phyloP scores from a whole-genome alignment of 768 basidiomycete species.

The Suillus placidus region DNA sequence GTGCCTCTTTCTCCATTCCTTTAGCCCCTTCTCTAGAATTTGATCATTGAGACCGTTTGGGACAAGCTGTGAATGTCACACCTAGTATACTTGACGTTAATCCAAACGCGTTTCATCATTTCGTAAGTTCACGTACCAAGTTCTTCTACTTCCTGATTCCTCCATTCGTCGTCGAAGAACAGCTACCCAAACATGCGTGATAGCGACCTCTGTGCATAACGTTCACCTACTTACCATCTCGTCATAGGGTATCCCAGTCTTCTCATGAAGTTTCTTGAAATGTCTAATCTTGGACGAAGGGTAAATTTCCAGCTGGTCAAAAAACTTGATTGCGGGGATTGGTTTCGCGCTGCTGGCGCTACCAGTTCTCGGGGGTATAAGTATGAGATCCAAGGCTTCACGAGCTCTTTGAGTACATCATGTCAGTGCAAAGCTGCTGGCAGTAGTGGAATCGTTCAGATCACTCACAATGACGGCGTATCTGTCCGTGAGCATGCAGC shows the following conservation, averaged over 20 bases:
- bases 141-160: constrained; percentile 58
- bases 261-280: constrained; percentile 71
- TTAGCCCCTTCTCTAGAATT: constrained; percentile 73
- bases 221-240: constrained; percentile 62
- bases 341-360: constrained; percentile 26
- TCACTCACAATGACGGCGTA: constrained; percentile 66
- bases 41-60: constrained; percentile 57
- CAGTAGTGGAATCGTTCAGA: neutral
- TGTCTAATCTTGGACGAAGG: constrained; percentile 83
- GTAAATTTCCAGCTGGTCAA: constrained; percentile 76
- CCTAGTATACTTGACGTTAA: constrained; percentile 42
- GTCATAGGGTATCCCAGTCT: constrained; percentile 75
- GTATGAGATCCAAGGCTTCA: constrained; percentile 68
- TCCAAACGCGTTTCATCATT: neutral
- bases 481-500: constrained; percentile 77
- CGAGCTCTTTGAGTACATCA: constrained; percentile 56
- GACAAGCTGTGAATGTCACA: constrained; percentile 82
- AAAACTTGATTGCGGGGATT: constrained; percentile 58
- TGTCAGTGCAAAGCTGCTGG: constrained; percentile 1
- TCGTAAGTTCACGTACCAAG: constrained; percentile 43
- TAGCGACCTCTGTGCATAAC: neutral
- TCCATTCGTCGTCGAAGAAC: constrained; percentile 72
- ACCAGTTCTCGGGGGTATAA: constrained; percentile 45
- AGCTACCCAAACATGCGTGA: constrained; percentile 37
- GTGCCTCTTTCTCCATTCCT: constrained; percentile 63